These are phyloP conservation scores for Schizopora paradoxa DNA, from an alignment of 1,284 basidiomycete genomes.

Conservation along the genomic window DNA sequence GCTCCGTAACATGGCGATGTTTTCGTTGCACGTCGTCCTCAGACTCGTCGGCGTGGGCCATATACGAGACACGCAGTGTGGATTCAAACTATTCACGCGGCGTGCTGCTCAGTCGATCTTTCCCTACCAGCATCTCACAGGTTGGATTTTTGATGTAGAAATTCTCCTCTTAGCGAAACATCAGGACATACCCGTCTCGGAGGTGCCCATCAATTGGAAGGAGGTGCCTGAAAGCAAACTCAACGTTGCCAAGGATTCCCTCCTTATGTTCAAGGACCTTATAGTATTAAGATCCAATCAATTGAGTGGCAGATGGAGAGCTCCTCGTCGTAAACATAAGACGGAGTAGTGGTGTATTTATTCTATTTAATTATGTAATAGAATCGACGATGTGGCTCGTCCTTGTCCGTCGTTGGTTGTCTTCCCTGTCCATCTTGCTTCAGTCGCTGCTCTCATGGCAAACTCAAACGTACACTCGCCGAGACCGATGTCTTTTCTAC, in stretches of 20 bases:
- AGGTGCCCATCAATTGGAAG: conserved; percentile 88
- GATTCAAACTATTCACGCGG: conserved; percentile 91
- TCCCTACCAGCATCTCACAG: conserved; percentile 74
- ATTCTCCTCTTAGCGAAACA: conserved; percentile 84
- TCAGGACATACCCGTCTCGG: conserved; percentile 67
- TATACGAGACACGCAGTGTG: conserved; percentile 92
- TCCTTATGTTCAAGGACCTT: conserved; percentile 87
- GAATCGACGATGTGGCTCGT: too few species aligned
- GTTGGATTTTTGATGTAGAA: conserved; percentile 96
- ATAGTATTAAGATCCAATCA: conserved; percentile 75
- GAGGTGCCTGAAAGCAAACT: conserved; percentile 91
- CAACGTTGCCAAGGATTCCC: conserved; percentile 74
- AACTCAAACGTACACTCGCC: too few species aligned
- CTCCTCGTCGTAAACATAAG: too few species aligned
- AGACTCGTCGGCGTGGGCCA: conserved; percentile 81
- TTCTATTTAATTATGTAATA: too few species aligned
- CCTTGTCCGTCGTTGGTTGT: too few species aligned
- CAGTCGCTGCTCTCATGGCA: too few species aligned
- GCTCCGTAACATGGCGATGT: conserved; percentile 89
- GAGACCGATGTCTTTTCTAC: too few species aligned
- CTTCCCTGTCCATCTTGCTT: too few species aligned
- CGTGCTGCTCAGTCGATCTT: conserved; percentile 76
- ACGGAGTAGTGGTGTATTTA: too few species aligned
- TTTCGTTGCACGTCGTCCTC: conserved; percentile 80
- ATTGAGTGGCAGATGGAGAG: conserved; percentile 12